Conservation (phyloP, 2,329 filamentous ascomycete species). For the Arthrobotrys megalospora region DNA sequence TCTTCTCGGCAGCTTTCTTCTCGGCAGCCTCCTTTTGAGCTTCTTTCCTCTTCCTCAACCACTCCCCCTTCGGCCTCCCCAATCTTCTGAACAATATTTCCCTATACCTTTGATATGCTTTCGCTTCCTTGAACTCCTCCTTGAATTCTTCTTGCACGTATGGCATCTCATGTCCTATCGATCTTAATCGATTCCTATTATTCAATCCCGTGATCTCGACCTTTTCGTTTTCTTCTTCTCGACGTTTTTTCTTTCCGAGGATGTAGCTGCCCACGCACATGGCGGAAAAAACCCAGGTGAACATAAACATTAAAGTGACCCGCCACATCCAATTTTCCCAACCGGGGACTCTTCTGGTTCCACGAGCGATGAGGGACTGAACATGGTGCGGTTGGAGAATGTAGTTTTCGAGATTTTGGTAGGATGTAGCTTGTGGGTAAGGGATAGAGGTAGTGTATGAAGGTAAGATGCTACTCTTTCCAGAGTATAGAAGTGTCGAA, state of each 20-base stretch:
- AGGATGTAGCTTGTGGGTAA: neutral
- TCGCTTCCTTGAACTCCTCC: neutral
- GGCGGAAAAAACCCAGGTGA: constrained; percentile 1
- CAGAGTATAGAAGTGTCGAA: neutral
- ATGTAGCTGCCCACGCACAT: constrained; percentile 24
- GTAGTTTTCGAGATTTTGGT: no score
- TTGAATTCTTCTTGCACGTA: neutral
- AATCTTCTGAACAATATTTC: neutral
- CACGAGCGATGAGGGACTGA: neutral
- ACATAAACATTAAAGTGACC: constrained; percentile 3
- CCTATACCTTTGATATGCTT: constrained; percentile 18
- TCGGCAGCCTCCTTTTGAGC: no score
- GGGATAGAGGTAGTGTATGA: neutral
- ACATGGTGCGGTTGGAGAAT: neutral
- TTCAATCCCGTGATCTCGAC: constrained; percentile 13
- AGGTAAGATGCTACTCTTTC: neutral
- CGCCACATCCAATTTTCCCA: constrained; percentile 38
- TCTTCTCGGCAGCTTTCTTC: neutral
- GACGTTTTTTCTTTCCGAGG: neutral
- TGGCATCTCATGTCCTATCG: neutral
- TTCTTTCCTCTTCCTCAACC: neutral
- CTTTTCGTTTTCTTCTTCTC: constrained; percentile 16
- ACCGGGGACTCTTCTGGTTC: neutral
- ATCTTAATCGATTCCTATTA: constrained; percentile 12
- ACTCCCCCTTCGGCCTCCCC: neutral